These are phyloP conservation scores for Spongispora temasekensis DNA, from an alignment of 1,284 basidiomycete species.

Conservation along the genomic window DNA sequence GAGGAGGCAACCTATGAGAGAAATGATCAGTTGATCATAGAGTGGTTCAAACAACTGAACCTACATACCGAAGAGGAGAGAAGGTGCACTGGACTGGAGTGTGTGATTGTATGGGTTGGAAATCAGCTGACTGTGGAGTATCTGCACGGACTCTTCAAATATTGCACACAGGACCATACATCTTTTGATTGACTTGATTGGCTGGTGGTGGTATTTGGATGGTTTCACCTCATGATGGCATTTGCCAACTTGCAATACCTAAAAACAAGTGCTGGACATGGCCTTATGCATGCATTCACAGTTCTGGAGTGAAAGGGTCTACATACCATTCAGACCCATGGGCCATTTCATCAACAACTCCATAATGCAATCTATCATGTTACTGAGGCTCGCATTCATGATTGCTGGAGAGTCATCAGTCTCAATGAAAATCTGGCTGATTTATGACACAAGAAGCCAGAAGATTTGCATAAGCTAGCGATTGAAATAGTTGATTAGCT, in stretches of 20 bases:
- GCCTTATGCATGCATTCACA: neutral
- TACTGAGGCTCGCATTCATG: neutral
- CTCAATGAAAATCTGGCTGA: neutral
- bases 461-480: neutral
- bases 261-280: neutral
- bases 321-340: neutral
- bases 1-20: neutral
- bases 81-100: constrained; percentile 8
- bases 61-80: constrained; percentile 6
- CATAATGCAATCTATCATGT: constrained; percentile 9
- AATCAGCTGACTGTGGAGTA: constrained; percentile 27
- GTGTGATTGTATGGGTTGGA: constrained; percentile 10
- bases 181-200: constrained; percentile 21
- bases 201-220: constrained; percentile 19
- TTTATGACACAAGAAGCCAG: neutral
- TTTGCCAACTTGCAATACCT: constrained; percentile 21
- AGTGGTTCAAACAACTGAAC: neutral
- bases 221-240: constrained; percentile 24
- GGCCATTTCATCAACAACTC: neutral
- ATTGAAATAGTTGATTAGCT: constrained; percentile 1
- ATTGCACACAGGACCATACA: constrained; percentile 18
- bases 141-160: constrained; percentile 21
- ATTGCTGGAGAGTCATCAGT: constrained; percentile 5
- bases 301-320: neutral
- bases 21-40: neutral